phyloP scores from a whole-genome alignment of 2,329 filamentous ascomycete species.

The Apiospora arundinis region DNA sequence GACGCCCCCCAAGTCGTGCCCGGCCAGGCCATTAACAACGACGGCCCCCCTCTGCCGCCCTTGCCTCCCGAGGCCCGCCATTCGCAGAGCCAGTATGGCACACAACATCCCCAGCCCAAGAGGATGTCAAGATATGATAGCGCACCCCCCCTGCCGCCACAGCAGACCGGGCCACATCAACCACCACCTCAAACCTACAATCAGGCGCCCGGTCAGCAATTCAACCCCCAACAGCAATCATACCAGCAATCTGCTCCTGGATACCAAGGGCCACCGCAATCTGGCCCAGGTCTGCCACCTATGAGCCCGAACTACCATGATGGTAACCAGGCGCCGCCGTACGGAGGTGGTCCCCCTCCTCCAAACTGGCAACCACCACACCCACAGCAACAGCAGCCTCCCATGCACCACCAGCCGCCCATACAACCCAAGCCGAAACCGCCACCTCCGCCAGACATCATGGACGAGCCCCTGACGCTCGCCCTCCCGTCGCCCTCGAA shows the following conservation, averaged over 20 bases:
- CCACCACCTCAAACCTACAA: conserved; percentile 24
- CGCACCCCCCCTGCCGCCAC: conserved; percentile 41
- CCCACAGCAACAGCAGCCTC: conserved; percentile 22
- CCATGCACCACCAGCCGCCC: conserved; percentile 36
- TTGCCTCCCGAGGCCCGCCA: conserved; percentile 41
- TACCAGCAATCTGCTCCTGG: conserved; percentile 30
- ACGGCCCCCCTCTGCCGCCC: conserved; percentile 42
- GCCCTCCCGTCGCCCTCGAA: conserved; percentile 54
- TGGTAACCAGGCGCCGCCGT: not conserved
- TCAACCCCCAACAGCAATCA: conserved; percentile 27
- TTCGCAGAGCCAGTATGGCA: conserved; percentile 35
- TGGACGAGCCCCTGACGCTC: conserved; percentile 63
- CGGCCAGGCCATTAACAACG: conserved; percentile 40
- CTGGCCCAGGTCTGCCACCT: conserved; percentile 4
- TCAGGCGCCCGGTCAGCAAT: conserved; percentile 33
- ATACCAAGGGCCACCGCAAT: conserved; percentile 28
- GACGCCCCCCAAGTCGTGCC: conserved; percentile 39
- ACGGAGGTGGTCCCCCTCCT: not conserved
- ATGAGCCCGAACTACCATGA: conserved; percentile 28
- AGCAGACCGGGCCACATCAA: conserved; percentile 34
- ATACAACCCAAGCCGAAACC: conserved; percentile 46
- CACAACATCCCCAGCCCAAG: conserved; percentile 30
- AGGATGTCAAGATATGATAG: conserved; percentile 42
- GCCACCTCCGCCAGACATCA: conserved; percentile 58
- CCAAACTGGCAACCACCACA: conserved; percentile 36